These are phyloP conservation scores for Phascolomyces articulosus DNA, from an alignment of 371 early-diverging fungal species.

Conservation along the genomic window DNA sequence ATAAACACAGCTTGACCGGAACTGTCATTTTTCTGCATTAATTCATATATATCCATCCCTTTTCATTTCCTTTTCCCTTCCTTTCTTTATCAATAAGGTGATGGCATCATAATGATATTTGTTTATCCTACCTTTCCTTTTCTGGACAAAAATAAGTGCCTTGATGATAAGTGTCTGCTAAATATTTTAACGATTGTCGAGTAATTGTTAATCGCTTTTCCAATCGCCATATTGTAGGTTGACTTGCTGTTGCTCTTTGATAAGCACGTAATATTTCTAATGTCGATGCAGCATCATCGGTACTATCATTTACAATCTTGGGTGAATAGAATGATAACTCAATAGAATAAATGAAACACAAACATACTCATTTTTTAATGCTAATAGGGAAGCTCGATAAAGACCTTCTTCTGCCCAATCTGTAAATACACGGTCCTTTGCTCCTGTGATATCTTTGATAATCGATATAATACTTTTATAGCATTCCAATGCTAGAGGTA, in stretches of 20 bases:
- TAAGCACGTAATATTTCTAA: conserved; percentile 59
- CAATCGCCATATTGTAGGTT: conserved; percentile 48
- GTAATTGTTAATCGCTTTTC: conserved; percentile 52
- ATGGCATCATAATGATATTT: no score
- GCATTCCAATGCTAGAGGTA: conserved; percentile 44
- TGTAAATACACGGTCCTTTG: conserved; percentile 49
- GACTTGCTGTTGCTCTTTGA: conserved; percentile 43
- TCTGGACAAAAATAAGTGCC: conserved; percentile 28
- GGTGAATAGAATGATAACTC: no score
- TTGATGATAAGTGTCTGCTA: conserved; percentile 29
- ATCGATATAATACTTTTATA: conserved; percentile 54
- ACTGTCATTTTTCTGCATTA: no score
- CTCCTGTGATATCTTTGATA: conserved; percentile 35
- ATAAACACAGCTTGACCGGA: conserved; percentile 2
- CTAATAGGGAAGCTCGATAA: conserved; percentile 64
- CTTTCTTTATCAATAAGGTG: no score
- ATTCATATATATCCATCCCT: neutral
- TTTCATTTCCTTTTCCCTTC: neutral
- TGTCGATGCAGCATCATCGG: conserved; percentile 12
- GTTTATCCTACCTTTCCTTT: conserved; percentile 7
- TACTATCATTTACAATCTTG: no score
- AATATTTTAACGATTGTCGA: conserved; percentile 36
- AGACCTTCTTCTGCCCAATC: conserved; percentile 76
- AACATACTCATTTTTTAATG: conserved; percentile 53
- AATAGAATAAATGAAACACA: neutral